phyloP scores from a whole-genome alignment of 225 moss, liverwort and hornwort species.

The Neckera pumila region DNA sequence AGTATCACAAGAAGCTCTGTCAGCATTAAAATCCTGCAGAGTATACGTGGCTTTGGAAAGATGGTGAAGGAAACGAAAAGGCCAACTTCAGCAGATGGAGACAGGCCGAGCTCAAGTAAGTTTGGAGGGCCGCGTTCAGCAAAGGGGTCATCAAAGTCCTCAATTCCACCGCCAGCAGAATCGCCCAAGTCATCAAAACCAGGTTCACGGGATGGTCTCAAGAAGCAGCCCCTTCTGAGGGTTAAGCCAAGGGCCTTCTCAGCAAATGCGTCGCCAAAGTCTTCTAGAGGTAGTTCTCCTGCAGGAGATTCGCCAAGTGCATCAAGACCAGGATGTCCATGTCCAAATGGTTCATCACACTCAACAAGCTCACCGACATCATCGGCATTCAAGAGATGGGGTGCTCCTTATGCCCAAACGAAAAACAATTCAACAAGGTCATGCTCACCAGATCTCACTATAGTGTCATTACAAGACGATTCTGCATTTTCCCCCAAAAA shows the following conservation, averaged over 20 bases:
- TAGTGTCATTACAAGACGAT: neutral
- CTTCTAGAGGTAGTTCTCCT: neutral
- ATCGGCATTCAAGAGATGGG: neutral
- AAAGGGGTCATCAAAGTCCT: neutral
- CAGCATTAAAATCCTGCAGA: neutral
- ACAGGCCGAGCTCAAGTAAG: neutral
- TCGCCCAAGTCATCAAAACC: neutral
- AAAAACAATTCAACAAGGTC: conserved; percentile 13
- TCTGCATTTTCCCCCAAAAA: neutral
- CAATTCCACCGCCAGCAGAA: neutral
- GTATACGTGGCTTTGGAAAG: neutral
- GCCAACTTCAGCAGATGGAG: neutral
- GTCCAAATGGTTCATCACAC: neutral
- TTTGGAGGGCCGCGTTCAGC: neutral
- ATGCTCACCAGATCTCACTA: conserved; percentile 1
- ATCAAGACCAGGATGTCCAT: neutral
- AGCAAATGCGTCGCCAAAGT: neutral
- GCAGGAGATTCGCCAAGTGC: neutral
- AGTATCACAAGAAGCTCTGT: too few species aligned
- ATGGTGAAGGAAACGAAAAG: neutral
- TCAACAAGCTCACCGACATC: neutral
- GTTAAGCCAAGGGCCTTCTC: neutral
- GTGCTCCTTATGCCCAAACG: neutral
- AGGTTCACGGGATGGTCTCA: neutral
- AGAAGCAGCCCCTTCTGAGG: neutral